Evolutionary conservation across 257 asterid species (phyloP).

Genomic region (Fraxinus excelsior): DNA sequence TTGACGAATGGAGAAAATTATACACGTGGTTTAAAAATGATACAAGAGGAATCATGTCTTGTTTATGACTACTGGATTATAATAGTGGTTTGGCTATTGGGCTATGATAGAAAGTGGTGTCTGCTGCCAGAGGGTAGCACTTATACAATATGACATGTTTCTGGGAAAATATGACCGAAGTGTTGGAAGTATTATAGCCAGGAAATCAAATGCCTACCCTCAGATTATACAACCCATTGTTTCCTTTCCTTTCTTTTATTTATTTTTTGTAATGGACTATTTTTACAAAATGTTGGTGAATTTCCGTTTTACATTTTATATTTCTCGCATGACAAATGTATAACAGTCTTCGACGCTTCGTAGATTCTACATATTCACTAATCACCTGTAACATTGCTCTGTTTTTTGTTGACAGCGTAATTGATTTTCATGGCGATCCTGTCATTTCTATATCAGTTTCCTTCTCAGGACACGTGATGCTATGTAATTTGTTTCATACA

Average conservation of each 20-base stretch:
- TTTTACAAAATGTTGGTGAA: no score
- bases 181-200: neutral
- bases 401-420: neutral
- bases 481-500: neutral
- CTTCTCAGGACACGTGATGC: neutral
- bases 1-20: neutral
- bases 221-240: no score
- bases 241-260: no score
- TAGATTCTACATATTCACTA: neutral
- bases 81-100: neutral
- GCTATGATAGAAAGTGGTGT: neutral
- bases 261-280: no score
- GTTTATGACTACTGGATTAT: neutral
- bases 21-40: neutral
- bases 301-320: no score
- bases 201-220: neutral
- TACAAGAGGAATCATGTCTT: neutral
- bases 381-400: neutral
- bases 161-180: neutral
- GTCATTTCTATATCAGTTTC: neutral
- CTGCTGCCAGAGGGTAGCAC: neutral
- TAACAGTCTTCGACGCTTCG: neutral
- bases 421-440: neutral
- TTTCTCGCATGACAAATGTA: neutral
- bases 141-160: neutral